phyloP scores from a whole-genome alignment of 495 filamentous ascomycete genomes.

The Penicillium malachiteum region DNA sequence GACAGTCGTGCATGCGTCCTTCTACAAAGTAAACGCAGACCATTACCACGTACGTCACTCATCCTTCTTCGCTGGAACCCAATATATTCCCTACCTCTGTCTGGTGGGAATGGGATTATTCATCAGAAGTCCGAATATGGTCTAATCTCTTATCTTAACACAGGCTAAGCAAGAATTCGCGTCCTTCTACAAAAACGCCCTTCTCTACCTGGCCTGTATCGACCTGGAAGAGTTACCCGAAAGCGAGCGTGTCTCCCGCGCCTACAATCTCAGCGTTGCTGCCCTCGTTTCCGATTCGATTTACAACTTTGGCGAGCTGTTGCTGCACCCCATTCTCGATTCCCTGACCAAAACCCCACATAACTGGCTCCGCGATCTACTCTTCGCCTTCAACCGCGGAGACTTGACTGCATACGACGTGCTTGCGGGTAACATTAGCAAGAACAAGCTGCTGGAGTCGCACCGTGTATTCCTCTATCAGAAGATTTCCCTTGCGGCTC shows the following conservation, averaged over 20 bases:
- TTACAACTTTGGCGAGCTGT: constrained; percentile 99
- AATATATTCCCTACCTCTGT: too few relatives aligned
- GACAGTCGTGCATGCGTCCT: constrained; percentile 91
- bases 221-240: constrained; percentile 70
- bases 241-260: constrained; percentile 72
- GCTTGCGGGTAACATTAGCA: constrained; percentile 71
- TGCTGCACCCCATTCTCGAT: constrained; percentile 94
- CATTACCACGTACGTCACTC: constrained; percentile 74
- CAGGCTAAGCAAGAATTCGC: constrained; percentile 85
- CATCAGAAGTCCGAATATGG: not conserved
- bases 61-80: too few relatives aligned
- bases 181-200: constrained; percentile 93
- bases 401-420: constrained; percentile 84
- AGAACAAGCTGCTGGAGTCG: constrained; percentile 73
- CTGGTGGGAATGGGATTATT: too few relatives aligned
- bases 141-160: constrained; percentile 6
- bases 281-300: constrained; percentile 90
- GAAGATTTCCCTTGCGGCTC: constrained; percentile 93
- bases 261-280: constrained; percentile 89
- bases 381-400: constrained; percentile 97
- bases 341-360: constrained; percentile 65
- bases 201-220: constrained; percentile 97
- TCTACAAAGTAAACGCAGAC: constrained; percentile 93
- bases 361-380: constrained; percentile 85
- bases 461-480: constrained; percentile 84